Evolutionary conservation across 2,329 filamentous ascomycete genomes (phyloP), one percentile per base, ranked within the genome.

Genomic region (Epichloe gansuensis): DNA sequence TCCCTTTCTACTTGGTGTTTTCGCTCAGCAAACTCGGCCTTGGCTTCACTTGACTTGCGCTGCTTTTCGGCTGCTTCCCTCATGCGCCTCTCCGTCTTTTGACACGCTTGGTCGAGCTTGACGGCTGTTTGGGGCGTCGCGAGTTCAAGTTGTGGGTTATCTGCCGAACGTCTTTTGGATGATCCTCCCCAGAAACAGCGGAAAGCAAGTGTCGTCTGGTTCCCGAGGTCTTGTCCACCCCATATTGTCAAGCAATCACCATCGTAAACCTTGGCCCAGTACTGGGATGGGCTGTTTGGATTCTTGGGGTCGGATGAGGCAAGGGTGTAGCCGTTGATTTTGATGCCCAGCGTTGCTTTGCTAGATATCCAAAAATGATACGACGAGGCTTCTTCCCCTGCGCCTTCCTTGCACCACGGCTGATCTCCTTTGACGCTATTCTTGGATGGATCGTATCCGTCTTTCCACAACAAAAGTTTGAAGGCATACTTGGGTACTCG

Each of bases 401-500:
- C 39, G 15, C 67, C 59, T 47, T 71, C 57, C 13, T 58, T 55
- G 27, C 61, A 54, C 70, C 72, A 68, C 47, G 71, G 63, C 52
- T 67, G 71, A 74, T 82, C 52, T 76, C 74, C 56, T 77, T 79
- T 49, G 76, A 76, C 38, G 72, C 71, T 49, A 23, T 78, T 74
- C 47, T 73, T 74, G 47, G 71, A 71, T 7, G 77, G 73, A 53
- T 87, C 84, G 53, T 84, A 83, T 11, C 78, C 79, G 0, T 82
- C 76, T 51, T 79, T 82, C 76, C 85, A 89, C 34, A 93, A 79
- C 36, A 88, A 74, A 39, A 96, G 72, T 60, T 87, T 84, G 59
- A 95, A 81, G 0, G 87, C 89, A 56, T 84, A 83, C 63, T 91
- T 91, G 1, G 90, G 88, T 38, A 97, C 80, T 15, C 82, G 83